Percentiles rank a stretch among this genome's conserved stretches.
Evolutionary conservation across 257 asterid species (phyloP).

Genomic region (Misopates orontium): DNA sequence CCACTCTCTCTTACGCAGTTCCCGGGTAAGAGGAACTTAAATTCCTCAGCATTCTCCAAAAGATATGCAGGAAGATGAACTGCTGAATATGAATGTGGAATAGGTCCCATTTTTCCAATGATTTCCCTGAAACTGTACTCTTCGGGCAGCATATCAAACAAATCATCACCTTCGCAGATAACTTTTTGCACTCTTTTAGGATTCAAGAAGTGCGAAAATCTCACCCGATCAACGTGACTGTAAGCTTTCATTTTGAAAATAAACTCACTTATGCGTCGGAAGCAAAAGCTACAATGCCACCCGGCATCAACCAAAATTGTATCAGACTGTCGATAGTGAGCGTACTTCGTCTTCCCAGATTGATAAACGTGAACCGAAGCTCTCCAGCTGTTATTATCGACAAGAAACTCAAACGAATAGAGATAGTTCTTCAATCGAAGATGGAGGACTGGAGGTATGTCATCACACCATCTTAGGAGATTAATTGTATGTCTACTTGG

Average conservation of each 20-base stretch:
- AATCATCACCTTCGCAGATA: conserved; percentile 78
- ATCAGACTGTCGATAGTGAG: conserved; percentile 74
- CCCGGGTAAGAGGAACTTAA: conserved; percentile 76
- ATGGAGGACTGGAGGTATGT: conserved; percentile 67
- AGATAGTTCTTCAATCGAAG: conserved; percentile 75
- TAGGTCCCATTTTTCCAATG: conserved; percentile 79
- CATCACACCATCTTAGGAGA: conserved; percentile 85
- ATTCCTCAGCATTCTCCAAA: conserved; percentile 59
- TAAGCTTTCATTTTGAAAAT: conserved; percentile 93
- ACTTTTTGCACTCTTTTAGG: conserved; percentile 76
- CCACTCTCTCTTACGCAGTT: conserved; percentile 73
- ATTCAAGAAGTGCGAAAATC: conserved; percentile 74
- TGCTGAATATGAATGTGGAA: conserved; percentile 87
- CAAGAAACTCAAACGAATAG: conserved; percentile 77
- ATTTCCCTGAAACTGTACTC: conserved; percentile 85
- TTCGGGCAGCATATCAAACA: conserved; percentile 88
- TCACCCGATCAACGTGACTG: conserved; percentile 79
- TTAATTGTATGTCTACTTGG: conserved; percentile 73
- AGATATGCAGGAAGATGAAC: conserved; percentile 75
- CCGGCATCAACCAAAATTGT: conserved; percentile 76
- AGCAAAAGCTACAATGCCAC: conserved; percentile 97
- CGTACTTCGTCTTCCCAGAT: conserved; percentile 74
- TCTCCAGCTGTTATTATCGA: conserved; percentile 80
- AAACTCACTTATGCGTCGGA: conserved; percentile 64
- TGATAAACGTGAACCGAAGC: conserved; percentile 75